Evolutionary conservation across 1,139 yeast species (phyloP).

Genomic region (Saccharomyces hybrid): DNA sequence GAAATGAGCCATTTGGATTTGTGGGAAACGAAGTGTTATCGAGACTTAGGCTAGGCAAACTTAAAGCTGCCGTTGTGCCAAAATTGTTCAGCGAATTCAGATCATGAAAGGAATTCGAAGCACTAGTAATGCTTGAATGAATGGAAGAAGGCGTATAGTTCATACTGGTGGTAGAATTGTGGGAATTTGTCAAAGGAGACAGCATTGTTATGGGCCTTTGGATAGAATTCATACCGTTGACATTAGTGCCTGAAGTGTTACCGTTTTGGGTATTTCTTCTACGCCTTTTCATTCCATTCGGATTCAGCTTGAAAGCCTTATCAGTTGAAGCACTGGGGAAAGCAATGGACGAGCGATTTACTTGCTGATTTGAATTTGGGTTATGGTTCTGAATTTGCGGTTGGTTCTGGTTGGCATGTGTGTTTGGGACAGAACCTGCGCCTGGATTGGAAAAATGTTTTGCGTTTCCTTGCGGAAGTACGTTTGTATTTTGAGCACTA

Average conservation of each 20-base stretch:
- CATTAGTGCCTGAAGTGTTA: neutral
- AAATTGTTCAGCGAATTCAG: constrained; percentile 3
- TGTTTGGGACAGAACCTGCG: neutral
- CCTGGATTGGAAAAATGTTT: neutral
- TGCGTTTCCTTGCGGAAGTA: neutral
- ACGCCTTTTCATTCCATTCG: constrained; percentile 29
- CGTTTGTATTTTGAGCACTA: neutral
- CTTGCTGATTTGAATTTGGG: neutral
- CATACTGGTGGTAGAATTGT: constrained; percentile 1
- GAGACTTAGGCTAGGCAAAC: neutral
- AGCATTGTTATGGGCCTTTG: constrained; percentile 4
- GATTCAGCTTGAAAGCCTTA: constrained; percentile 24
- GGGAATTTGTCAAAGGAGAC: constrained; percentile 5
- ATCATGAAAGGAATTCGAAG: constrained; percentile 4
- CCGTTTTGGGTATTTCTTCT: constrained; percentile 9
- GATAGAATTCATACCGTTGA: neutral
- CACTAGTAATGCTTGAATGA: constrained; percentile 3
- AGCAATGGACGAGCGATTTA: neutral
- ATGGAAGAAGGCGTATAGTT: neutral
- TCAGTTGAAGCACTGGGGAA: neutral
- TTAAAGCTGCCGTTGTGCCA: neutral
- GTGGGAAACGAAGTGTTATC: neutral
- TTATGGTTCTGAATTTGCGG: neutral
- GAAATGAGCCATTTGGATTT: neutral
- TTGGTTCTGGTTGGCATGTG: neutral